Evolutionary conservation across 164 flowering plant species (phyloP).

Genomic region (Pachysandra terminalis): DNA sequence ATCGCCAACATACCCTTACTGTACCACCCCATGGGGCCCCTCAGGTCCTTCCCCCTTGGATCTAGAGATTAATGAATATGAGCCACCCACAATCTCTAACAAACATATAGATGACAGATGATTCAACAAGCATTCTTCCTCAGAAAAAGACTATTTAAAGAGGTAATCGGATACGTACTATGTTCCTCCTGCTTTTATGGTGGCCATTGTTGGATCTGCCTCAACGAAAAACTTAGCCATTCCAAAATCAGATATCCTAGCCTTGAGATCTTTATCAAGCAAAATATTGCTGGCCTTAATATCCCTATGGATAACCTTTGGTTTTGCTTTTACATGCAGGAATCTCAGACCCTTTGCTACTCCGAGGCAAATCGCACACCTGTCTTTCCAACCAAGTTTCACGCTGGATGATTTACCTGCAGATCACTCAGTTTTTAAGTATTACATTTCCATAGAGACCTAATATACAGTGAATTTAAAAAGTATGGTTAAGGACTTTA

Average conservation of each 20-base stretch:
- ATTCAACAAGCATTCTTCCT: no score
- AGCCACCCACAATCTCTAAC: no score
- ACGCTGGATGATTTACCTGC: background rate
- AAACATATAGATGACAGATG: no score
- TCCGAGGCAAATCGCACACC: slow-evolving; percentile 8
- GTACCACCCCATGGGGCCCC: no score
- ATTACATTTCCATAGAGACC: background rate
- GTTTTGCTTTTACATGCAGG: background rate
- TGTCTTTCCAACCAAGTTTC: slow-evolving; percentile 6
- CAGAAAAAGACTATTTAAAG: no score
- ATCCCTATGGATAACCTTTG: slow-evolving; percentile 4
- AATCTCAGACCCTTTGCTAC: slow-evolving; percentile 6
- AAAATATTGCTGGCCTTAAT: slow-evolving; percentile 5
- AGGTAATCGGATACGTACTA: background rate
- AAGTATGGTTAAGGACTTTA: background rate
- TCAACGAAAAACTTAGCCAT: background rate
- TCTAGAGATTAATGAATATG: no score
- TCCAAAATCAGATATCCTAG: slow-evolving; percentile 10
- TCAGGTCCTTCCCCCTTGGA: no score
- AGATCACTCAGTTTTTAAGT: background rate
- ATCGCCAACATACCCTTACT: no score
- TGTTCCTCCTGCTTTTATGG: background rate
- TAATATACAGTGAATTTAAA: background rate
- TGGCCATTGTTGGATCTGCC: background rate
- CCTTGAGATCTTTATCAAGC: slow-evolving; percentile 4